Percentiles rank a stretch among this genome's conserved stretches.
Conservation (phyloP, 163 green algal species). For the Chlorella variabilis region DNA sequence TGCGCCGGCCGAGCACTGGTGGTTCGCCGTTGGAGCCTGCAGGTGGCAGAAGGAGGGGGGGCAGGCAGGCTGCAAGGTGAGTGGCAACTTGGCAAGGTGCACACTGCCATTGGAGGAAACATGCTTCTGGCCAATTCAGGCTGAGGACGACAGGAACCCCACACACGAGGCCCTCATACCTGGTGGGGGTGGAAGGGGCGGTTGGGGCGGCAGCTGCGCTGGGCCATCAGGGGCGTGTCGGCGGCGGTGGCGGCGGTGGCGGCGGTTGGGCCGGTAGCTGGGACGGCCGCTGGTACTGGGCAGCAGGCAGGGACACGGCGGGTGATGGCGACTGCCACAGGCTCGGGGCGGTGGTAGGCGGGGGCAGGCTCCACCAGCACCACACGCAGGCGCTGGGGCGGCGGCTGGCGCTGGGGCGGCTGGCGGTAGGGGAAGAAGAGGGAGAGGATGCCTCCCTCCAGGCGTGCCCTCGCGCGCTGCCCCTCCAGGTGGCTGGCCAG, state of each 20-base stretch:
- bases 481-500: slow-evolving; percentile 13
- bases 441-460: slow-evolving; percentile 23
- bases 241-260: too few species aligned
- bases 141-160: too few species aligned
- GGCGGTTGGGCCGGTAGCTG: background rate
- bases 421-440: slow-evolving; percentile 30
- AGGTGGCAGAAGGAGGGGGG: background rate
- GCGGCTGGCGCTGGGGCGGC: too few species aligned
- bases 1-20: too few species aligned
- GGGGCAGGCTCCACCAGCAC: background rate
- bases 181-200: too few species aligned
- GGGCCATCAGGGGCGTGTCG: too few species aligned
- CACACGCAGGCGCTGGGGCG: background rate
- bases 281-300: too few species aligned
- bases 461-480: background rate
- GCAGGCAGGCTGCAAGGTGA: background rate
- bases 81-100: too few species aligned
- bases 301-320: background rate
- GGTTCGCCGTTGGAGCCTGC: background rate
- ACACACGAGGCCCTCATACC: too few species aligned
- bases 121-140: too few species aligned
- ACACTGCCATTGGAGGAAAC: too few species aligned
- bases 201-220: too few species aligned
- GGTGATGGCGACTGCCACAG: background rate
- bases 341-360: background rate